A percentile compares a stretch with the other conserved stretches of the same genome.
These are phyloP conservation scores for Arthrobotrys sphaeroides DNA, from an alignment of 2,329 filamentous ascomycete genomes.

Conservation along the genomic window DNA sequence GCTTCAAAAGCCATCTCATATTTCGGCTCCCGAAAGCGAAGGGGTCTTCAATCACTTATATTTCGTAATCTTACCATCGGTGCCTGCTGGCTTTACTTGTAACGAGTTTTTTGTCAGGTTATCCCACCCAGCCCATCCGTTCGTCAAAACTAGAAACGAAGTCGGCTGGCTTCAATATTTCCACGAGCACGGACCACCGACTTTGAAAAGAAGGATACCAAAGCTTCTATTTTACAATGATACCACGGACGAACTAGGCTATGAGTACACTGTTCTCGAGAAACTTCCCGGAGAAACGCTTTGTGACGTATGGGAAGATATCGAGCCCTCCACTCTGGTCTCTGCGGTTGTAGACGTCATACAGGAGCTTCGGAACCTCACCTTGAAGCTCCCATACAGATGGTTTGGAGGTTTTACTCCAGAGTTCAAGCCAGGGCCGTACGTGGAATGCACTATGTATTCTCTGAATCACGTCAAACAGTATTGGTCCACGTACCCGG, in stretches of 20 bases:
- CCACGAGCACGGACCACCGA: conserved; percentile 1
- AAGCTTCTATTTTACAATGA: conserved; percentile 38
- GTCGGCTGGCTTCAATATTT: conserved; percentile 36
- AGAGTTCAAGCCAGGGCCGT: conserved; percentile 41
- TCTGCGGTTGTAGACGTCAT: conserved; percentile 35
- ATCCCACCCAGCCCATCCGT: conserved; percentile 27
- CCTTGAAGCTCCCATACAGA: conserved; percentile 3
- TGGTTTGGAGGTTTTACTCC: conserved; percentile 46
- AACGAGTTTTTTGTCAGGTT: conserved; percentile 44
- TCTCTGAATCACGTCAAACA: conserved; percentile 25
- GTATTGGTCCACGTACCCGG: conserved; percentile 29
- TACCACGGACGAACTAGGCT: conserved; percentile 19
- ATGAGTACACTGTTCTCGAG: conserved; percentile 36
- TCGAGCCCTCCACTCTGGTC: conserved; percentile 18
- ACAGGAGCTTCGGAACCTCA: conserved; percentile 27
- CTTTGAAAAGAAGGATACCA: conserved; percentile 5
- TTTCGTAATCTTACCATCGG: conserved; percentile 21
- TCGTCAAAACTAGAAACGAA: conserved; percentile 44
- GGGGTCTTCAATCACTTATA: conserved; percentile 38
- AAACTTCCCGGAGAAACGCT: conserved; percentile 39
- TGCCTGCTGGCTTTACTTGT: conserved; percentile 19
- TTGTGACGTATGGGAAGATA: conserved; percentile 44
- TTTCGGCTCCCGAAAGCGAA: conserved; percentile 29
- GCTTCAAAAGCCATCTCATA: conserved; percentile 16
- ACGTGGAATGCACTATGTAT: conserved; percentile 34